Conservation (phyloP, 2,329 filamentous ascomycete species). For the Stromatinia cepivora region DNA sequence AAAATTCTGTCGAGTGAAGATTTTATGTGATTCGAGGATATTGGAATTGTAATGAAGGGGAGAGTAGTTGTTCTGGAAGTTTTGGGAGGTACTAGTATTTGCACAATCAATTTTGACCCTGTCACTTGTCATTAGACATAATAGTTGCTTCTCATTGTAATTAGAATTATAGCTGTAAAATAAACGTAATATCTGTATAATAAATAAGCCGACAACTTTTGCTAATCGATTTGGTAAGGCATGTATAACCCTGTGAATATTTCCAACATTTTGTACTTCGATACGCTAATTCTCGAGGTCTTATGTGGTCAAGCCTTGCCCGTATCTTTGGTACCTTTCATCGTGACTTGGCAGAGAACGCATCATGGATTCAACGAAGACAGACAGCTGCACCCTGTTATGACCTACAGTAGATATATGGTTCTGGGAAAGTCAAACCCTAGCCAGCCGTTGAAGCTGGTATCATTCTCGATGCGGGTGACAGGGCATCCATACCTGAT, state of each 20-base stretch:
- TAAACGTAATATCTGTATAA: not conserved
- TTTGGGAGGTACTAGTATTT: constrained; percentile 23
- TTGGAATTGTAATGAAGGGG: constrained; percentile 19
- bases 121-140: constrained; percentile 11
- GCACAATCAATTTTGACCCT: constrained; percentile 23
- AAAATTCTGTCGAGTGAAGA: not conserved
- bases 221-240: not conserved
- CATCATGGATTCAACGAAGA: constrained; percentile 56
- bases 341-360: constrained; percentile 82
- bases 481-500: constrained; percentile 17
- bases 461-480: not conserved
- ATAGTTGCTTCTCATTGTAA: constrained; percentile 19
- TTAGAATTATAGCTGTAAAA: constrained; percentile 18
- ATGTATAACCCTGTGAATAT: constrained; percentile 58
- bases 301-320: constrained; percentile 79
- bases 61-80: constrained; percentile 14
- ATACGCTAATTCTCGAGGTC: constrained; percentile 75
- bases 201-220: not conserved
- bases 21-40: constrained; percentile 12
- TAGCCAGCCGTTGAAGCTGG: not conserved
- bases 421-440: constrained; percentile 49
- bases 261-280: constrained; percentile 76
- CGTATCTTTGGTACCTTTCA: constrained; percentile 78
- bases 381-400: constrained; percentile 75
- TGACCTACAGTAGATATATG: constrained; percentile 80